A percentile compares a stretch with the other conserved stretches of the same genome.
Evolutionary conservation across 2,329 filamentous ascomycete species (phyloP).

Genomic region (Lomentospora prolificans): DNA sequence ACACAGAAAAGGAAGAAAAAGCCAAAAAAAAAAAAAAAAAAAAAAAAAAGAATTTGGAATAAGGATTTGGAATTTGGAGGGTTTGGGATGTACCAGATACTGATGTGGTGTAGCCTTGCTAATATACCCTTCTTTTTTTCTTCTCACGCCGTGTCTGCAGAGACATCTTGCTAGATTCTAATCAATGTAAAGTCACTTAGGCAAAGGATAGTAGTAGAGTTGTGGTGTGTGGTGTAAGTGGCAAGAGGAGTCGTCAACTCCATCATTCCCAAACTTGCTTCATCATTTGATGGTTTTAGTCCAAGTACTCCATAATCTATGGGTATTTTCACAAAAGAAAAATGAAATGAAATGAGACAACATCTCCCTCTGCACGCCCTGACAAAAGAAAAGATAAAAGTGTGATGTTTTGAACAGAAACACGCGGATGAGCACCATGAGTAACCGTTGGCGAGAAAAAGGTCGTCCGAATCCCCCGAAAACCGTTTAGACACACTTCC

Average conservation of each 20-base stretch:
- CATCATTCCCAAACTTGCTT: too few relatives aligned
- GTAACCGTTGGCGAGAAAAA: too few relatives aligned
- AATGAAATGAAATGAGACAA: slow-evolving; percentile 1
- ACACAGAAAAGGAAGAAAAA: too few relatives aligned
- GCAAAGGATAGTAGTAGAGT: not conserved
- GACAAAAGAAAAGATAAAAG: slow-evolving; percentile 10
- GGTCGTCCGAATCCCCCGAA: not conserved
- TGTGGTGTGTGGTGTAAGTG: not conserved
- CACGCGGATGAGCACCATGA: too few relatives aligned
- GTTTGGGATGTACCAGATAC: not conserved
- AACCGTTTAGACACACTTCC: not conserved
- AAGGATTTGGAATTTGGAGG: not conserved
- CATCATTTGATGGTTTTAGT: not conserved
- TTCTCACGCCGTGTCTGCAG: not conserved
- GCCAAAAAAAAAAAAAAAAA: slow-evolving; percentile 5
- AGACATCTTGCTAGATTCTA: not conserved
- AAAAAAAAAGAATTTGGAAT: not conserved
- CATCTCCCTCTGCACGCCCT: not conserved
- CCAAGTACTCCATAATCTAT: slow-evolving; percentile 2
- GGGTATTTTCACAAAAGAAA: slow-evolving; percentile 4
- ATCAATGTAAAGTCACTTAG: not conserved
- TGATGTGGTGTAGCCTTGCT: not conserved
- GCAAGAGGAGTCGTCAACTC: too few relatives aligned
- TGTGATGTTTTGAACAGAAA: too few relatives aligned
- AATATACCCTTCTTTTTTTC: not conserved